Evolutionary conservation across 352 stramenopile genomes (phyloP).

Genomic region (Thalassiosira gravida): DNA sequence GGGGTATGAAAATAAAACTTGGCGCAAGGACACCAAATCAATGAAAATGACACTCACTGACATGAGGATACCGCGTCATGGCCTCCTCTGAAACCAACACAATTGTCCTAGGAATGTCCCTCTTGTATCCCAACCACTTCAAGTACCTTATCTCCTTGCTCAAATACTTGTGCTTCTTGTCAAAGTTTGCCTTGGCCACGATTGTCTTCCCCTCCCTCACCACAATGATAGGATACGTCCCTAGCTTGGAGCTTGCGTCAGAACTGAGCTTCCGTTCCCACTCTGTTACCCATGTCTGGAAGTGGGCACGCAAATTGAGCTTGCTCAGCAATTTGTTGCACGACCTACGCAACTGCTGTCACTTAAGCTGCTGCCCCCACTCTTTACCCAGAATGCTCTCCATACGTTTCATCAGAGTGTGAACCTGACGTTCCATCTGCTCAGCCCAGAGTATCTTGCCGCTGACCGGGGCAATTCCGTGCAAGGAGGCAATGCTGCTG

Average conservation of each 20-base stretch:
- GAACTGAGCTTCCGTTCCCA: conserved; percentile 83
- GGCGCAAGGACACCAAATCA: too few species aligned
- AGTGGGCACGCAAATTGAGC: conserved; percentile 90
- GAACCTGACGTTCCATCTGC: conserved; percentile 99
- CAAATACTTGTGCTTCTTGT: conserved; percentile 96
- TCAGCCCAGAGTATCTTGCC: conserved; percentile 99
- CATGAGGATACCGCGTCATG: conserved; percentile 94
- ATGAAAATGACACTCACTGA: conserved; percentile 72
- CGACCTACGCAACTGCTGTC: conserved; percentile 92
- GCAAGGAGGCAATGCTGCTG: conserved; percentile 91
- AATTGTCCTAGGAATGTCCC: conserved; percentile 92
- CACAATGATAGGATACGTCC: conserved; percentile 83
- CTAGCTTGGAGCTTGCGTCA: conserved; percentile 76
- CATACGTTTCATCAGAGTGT: conserved; percentile 94
- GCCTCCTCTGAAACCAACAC: conserved; percentile 96
- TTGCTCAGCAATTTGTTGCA: conserved; percentile 88
- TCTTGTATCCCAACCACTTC: conserved; percentile 95
- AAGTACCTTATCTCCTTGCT: conserved; percentile 99
- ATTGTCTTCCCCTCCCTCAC: conserved; percentile 60
- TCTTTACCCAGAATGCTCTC: conserved; percentile 94
- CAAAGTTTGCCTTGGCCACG: conserved; percentile 91
- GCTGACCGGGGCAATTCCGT: conserved; percentile 96
- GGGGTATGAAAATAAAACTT: conserved; percentile 7
- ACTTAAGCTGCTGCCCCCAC: conserved; percentile 95
- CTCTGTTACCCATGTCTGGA: conserved; percentile 92